Percentiles rank a stretch among this genome's conserved stretches.
These are phyloP conservation scores for Leccinum broughii DNA, from an alignment of 768 basidiomycete species.

Conservation along the genomic window DNA sequence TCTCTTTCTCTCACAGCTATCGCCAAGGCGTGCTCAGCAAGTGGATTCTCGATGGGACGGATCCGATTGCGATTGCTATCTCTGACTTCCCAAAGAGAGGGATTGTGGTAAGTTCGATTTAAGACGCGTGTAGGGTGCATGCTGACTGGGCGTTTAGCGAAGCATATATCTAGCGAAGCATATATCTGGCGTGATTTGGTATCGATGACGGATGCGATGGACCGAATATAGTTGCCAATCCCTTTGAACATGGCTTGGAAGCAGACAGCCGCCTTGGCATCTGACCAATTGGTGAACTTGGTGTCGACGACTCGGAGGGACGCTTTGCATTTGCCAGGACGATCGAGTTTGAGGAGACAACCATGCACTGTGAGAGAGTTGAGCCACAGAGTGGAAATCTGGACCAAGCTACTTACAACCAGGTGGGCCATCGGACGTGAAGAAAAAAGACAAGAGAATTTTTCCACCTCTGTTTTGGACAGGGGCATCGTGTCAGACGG, in stretches of 20 bases:
- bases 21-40: slow-evolving; percentile 68
- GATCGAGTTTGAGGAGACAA: slow-evolving; percentile 58
- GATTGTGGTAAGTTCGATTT: slow-evolving; percentile 48
- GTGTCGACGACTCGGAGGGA: slow-evolving; percentile 57
- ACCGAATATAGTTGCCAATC: slow-evolving; percentile 55
- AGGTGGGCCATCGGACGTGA: slow-evolving; percentile 42
- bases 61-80: slow-evolving; percentile 71
- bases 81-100: slow-evolving; percentile 80
- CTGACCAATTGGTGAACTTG: slow-evolving; percentile 55
- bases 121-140: neutral
- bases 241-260: slow-evolving; percentile 66
- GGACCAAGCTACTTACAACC: slow-evolving; percentile 43
- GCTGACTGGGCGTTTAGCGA: slow-evolving; percentile 45
- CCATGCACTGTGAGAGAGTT: slow-evolving; percentile 51
- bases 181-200: slow-evolving; percentile 39
- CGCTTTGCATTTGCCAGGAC: slow-evolving; percentile 50
- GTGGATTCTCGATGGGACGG: slow-evolving; percentile 64
- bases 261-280: slow-evolving; percentile 71
- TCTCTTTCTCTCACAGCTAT: slow-evolving; percentile 68
- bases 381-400: slow-evolving; percentile 4
- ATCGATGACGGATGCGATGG: slow-evolving; percentile 43
- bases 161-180: slow-evolving; percentile 41
- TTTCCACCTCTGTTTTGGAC: slow-evolving; percentile 53
- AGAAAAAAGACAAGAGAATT: slow-evolving; percentile 44
- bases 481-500: no score